A percentile compares a stretch with the other conserved stretches of the same genome.
phyloP scores from a whole-genome alignment of 495 filamentous ascomycete genomes.

The Xylaria flabelliformis region DNA sequence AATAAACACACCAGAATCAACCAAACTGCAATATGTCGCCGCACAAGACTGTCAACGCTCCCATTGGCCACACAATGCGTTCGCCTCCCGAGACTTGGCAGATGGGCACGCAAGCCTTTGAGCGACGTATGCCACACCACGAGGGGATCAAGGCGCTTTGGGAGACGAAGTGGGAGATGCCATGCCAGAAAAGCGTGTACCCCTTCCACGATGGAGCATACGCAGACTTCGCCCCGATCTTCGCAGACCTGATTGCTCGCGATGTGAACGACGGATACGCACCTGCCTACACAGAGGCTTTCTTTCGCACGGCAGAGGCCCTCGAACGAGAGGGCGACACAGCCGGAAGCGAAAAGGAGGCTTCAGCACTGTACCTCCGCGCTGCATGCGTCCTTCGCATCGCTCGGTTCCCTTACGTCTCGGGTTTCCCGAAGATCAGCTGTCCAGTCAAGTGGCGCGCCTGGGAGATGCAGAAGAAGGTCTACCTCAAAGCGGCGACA shows the following conservation, averaged over 20 bases:
- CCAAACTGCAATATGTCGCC: constrained; percentile 23
- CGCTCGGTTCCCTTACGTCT: constrained; percentile 73
- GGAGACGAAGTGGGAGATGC: constrained; percentile 82
- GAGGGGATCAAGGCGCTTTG: constrained; percentile 75
- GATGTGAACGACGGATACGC: constrained; percentile 68
- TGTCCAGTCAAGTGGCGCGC: constrained; percentile 62
- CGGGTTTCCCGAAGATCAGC: constrained; percentile 48
- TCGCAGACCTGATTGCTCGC: constrained; percentile 64
- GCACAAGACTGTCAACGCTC: neutral
- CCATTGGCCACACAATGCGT: neutral
- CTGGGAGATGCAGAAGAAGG: constrained; percentile 71
- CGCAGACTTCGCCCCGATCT: constrained; percentile 78
- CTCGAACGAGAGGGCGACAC: constrained; percentile 59
- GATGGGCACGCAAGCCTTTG: constrained; percentile 57
- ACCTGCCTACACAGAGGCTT: constrained; percentile 67
- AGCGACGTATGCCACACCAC: constrained; percentile 65
- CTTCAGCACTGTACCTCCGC: constrained; percentile 69
- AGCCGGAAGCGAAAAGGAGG: constrained; percentile 55
- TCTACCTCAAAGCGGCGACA: constrained; percentile 64
- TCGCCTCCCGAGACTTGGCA: constrained; percentile 39
- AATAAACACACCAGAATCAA: neutral
- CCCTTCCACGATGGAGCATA: constrained; percentile 77
- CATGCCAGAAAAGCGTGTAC: constrained; percentile 70
- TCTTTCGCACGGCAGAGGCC: constrained; percentile 62
- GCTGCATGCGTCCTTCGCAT: constrained; percentile 77